Evolutionary conservation across 768 basidiomycete species (phyloP), one percentile per base, ranked within the genome.

Genomic region (Coprinopsis cinerea): DNA sequence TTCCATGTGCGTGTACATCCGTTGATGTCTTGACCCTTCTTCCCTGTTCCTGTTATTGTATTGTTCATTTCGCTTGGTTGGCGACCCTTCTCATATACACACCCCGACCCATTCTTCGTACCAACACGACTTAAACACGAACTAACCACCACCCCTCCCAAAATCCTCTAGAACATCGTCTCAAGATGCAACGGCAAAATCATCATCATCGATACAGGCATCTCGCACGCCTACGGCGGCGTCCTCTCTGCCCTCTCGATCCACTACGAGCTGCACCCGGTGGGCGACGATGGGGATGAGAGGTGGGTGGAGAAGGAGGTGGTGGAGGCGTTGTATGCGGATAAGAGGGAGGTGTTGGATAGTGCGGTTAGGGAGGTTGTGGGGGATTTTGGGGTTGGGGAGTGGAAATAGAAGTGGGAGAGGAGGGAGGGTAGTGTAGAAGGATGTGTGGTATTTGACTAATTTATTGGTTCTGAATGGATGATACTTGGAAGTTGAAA

Each of bases 191-290:
- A 81, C 32, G 93, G 91, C n/a, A 92, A 88, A 58, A 81, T 97
- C 37, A 85, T 98, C 57, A 88, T 98, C 53, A 97, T 99, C 44
- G 95, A 99, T 61, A 98, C 95, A 0, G 92, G 92, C n/a, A 94
- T 95, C 44, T 93, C 92, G 3, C 89, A 88, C 62, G 94, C 94
- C 1, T 97, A 96, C 58, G 93, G 91, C n/a, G 95, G 95, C 11
- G 83, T 80, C 0, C 72, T 96, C 4, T 94, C 93, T 1, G 92
- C 93, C 2, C 68, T 97, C 10, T 89, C 88, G 13, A 84, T 97
- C 49, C 75, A 85, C 28, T 95, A 97, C 67, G 85, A 81, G 1
- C 76, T 96, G 22, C 80, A 79, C 7, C 90, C 90, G 2, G 62
- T 79, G 20, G 67, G 65, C n/a, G 55, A 65, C 20, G 66, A 61